Evolutionary conservation across 1,284 basidiomycete species (phyloP).

Genomic region (Mycosarcoma maydis): DNA sequence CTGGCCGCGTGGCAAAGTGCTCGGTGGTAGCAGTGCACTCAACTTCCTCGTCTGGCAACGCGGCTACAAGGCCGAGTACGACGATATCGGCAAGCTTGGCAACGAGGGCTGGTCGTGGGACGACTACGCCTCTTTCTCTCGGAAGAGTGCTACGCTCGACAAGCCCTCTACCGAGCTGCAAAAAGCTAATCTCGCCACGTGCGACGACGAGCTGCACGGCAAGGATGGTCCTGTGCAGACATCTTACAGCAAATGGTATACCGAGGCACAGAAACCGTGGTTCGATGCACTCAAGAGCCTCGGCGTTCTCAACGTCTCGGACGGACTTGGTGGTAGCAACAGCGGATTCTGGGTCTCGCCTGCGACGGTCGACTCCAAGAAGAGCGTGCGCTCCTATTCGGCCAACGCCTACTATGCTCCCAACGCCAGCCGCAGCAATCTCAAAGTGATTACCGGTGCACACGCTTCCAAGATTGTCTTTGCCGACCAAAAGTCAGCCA

Average conservation of each 20-base stretch:
- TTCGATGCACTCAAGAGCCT: conserved; percentile 47
- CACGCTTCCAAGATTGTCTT: conserved; percentile 46
- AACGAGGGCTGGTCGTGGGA: conserved; percentile 57
- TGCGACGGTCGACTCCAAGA: conserved; percentile 36
- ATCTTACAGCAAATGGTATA: conserved; percentile 54
- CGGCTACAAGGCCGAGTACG: conserved; percentile 53
- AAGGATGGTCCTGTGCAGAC: conserved; percentile 45
- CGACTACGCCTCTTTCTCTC: conserved; percentile 35
- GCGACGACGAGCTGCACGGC: conserved; percentile 42
- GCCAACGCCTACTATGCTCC: conserved; percentile 53
- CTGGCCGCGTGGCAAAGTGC: conserved; percentile 50
- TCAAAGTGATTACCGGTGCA: conserved; percentile 54
- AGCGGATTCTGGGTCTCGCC: conserved; percentile 53
- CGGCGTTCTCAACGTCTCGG: conserved; percentile 38
- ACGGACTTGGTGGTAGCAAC: conserved; percentile 46
- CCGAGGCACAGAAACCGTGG: conserved; percentile 51
- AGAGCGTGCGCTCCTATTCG: conserved; percentile 39
- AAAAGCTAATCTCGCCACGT: conserved; percentile 46
- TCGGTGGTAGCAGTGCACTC: conserved; percentile 66
- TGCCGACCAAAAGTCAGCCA: conserved; percentile 7
- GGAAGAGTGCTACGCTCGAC: conserved; percentile 34
- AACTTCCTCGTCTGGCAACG: conserved; percentile 67
- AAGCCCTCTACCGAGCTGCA: conserved; percentile 37
- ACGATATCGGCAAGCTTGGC: conserved; percentile 50
- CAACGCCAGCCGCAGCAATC: conserved; percentile 34